A percentile compares a stretch with the other conserved stretches of the same genome.
Evolutionary conservation across 2,329 filamentous ascomycete genomes (phyloP).

Genomic region (Claviceps capensis): DNA sequence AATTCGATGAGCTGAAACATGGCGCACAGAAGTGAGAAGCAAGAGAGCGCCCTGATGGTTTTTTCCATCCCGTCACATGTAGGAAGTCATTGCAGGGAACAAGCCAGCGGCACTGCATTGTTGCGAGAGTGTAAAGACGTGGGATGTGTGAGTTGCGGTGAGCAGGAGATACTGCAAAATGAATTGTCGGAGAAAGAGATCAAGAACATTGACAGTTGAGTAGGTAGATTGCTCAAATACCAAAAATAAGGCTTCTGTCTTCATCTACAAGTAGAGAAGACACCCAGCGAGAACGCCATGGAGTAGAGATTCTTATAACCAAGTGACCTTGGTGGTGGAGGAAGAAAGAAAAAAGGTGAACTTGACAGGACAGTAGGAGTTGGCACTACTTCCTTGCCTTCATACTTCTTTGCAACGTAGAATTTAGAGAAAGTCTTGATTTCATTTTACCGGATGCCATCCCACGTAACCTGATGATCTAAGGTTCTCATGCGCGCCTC

Average conservation of each 20-base stretch:
- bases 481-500: slow-evolving; percentile 18
- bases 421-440: not conserved
- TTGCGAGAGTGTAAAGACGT: not conserved
- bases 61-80: slow-evolving; percentile 26
- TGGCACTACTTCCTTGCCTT: too few species aligned
- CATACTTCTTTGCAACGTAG: too few species aligned
- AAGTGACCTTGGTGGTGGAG: not conserved
- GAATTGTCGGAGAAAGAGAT: not conserved
- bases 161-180: not conserved
- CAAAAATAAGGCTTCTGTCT: not conserved
- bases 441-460: slow-evolving; percentile 28
- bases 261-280: not conserved
- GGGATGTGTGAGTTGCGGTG: not conserved
- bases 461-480: slow-evolving; percentile 27
- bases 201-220: not conserved
- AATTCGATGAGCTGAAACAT: slow-evolving; percentile 25
- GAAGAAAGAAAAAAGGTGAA: not conserved
- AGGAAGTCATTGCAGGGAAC: slow-evolving; percentile 9
- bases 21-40: slow-evolving; percentile 17
- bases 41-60: slow-evolving; percentile 30
- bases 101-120: not conserved
- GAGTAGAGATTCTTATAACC: not conserved
- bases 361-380: not conserved
- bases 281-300: not conserved
- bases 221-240: not conserved